phyloP scores from a whole-genome alignment of 1,284 basidiomycete species.

The Cryptococcus deneoformans region DNA sequence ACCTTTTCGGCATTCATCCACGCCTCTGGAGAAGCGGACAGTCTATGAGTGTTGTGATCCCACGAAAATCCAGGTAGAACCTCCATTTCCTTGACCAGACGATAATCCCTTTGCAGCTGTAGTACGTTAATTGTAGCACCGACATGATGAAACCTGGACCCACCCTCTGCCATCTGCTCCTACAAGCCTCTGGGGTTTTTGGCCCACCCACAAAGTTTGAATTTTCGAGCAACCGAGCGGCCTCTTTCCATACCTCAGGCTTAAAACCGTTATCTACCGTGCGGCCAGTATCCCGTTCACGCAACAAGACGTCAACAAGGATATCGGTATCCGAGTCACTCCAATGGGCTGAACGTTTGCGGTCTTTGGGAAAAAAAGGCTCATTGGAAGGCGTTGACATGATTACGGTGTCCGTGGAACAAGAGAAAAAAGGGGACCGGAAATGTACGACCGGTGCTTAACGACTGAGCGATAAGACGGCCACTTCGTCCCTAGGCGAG shows the following conservation, averaged over 20 bases:
- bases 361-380: slow-evolving; percentile 16
- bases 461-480: too few species aligned
- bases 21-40: slow-evolving; percentile 24
- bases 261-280: slow-evolving; percentile 45
- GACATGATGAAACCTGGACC: slow-evolving; percentile 2
- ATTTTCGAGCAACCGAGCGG: slow-evolving; percentile 20
- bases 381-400: too few species aligned
- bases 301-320: slow-evolving; percentile 29
- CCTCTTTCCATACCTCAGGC: slow-evolving; percentile 42
- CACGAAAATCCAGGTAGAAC: slow-evolving; percentile 29
- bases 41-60: slow-evolving; percentile 25
- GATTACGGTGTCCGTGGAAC: too few species aligned
- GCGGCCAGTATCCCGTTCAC: slow-evolving; percentile 31
- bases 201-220: slow-evolving; percentile 33
- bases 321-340: slow-evolving; percentile 35
- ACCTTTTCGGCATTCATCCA: slow-evolving; percentile 37
- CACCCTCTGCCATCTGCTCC: slow-evolving; percentile 42
- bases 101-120: slow-evolving; percentile 41
- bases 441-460: too few species aligned
- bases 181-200: slow-evolving; percentile 46
- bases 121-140: neutral
- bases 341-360: slow-evolving; percentile 44
- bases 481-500: too few species aligned
- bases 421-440: too few species aligned
- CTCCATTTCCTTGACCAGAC: slow-evolving; percentile 36